Conservation (phyloP, 495 filamentous ascomycete genomes). For the Endocarpon pusillum region DNA sequence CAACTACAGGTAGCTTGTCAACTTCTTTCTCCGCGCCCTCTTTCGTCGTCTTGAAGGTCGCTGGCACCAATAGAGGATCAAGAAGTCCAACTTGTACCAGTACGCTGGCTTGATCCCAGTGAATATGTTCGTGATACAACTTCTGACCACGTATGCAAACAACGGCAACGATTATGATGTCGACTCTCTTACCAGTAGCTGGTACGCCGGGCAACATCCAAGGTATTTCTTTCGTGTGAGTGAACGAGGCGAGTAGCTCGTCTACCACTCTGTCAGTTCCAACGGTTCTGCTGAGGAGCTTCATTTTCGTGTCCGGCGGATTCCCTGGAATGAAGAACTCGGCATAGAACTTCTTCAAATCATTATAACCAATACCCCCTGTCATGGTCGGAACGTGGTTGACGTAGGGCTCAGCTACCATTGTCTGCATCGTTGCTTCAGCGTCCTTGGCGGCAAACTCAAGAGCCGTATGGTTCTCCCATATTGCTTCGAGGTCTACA, state of each 20-base stretch:
- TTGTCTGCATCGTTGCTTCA: constrained; percentile 33
- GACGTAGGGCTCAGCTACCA: constrained; percentile 33
- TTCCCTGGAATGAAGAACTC: constrained; percentile 57
- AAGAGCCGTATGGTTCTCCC: constrained; percentile 37
- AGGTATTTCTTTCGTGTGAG: constrained; percentile 52
- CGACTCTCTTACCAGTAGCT: constrained; percentile 47
- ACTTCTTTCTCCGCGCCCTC: constrained; percentile 24
- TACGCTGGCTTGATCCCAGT: constrained; percentile 78
- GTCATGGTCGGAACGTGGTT: constrained; percentile 43
- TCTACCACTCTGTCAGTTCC: constrained; percentile 45
- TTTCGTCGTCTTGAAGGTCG: constrained; percentile 1
- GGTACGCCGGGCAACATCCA: constrained; percentile 73
- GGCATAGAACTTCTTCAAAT: constrained; percentile 55
- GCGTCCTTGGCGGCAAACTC: constrained; percentile 24
- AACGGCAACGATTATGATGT: constrained; percentile 57
- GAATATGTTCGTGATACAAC: constrained; percentile 67
- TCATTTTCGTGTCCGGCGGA: constrained; percentile 46
- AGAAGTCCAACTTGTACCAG: constrained; percentile 62
- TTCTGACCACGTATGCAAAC: constrained; percentile 57
- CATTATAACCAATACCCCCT: constrained; percentile 53
- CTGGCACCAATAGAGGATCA: constrained; percentile 39
- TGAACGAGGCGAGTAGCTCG: constrained; percentile 42
- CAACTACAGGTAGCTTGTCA: constrained; percentile 54
- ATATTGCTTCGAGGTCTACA: constrained; percentile 37
- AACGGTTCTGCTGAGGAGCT: constrained; percentile 53